These are phyloP conservation scores for Boletus fagicola DNA, from an alignment of 768 basidiomycete genomes.

Conservation along the genomic window DNA sequence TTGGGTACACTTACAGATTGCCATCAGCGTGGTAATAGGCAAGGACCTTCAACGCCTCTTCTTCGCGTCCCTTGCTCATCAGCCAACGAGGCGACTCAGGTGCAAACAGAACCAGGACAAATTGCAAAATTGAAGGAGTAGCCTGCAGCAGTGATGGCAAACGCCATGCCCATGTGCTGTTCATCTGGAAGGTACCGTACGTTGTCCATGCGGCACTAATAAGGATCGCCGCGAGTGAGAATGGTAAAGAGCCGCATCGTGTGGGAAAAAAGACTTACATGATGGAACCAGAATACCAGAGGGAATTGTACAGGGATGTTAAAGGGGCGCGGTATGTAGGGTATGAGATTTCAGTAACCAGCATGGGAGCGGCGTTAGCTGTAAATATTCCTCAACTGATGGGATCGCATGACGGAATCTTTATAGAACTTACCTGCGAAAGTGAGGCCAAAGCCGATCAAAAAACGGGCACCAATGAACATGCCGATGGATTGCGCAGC, in stretches of 20 bases:
- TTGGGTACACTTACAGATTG: slow-evolving; percentile 44
- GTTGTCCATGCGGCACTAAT: slow-evolving; percentile 78
- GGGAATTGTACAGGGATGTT: slow-evolving; percentile 77
- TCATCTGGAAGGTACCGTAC: slow-evolving; percentile 74
- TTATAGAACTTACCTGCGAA: slow-evolving; percentile 49
- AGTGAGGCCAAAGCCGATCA: slow-evolving; percentile 74
- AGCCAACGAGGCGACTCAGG: slow-evolving; percentile 89
- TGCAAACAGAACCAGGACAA: slow-evolving; percentile 61
- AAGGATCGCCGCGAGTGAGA: not conserved
- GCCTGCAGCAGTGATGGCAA: slow-evolving; percentile 74
- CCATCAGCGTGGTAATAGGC: slow-evolving; percentile 85
- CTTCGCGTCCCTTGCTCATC: slow-evolving; percentile 69
- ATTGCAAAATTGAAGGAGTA: slow-evolving; percentile 64
- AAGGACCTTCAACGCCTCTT: slow-evolving; percentile 63
- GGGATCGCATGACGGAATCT: not conserved
- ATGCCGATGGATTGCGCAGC: slow-evolving; percentile 70
- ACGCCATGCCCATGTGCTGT: slow-evolving; percentile 77
- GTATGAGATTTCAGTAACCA: slow-evolving; percentile 85
- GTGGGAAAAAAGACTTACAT: slow-evolving; percentile 43
- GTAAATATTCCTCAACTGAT: slow-evolving; percentile 9
- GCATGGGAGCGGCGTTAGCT: slow-evolving; percentile 75
- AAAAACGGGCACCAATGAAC: slow-evolving; percentile 80
- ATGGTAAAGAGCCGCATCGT: not conserved
- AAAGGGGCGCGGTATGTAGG: slow-evolving; percentile 78
- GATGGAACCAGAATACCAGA: slow-evolving; percentile 85